phyloP scores from a whole-genome alignment of 2,329 filamentous ascomycete genomes.

The Sporothrix euskadiensis region DNA sequence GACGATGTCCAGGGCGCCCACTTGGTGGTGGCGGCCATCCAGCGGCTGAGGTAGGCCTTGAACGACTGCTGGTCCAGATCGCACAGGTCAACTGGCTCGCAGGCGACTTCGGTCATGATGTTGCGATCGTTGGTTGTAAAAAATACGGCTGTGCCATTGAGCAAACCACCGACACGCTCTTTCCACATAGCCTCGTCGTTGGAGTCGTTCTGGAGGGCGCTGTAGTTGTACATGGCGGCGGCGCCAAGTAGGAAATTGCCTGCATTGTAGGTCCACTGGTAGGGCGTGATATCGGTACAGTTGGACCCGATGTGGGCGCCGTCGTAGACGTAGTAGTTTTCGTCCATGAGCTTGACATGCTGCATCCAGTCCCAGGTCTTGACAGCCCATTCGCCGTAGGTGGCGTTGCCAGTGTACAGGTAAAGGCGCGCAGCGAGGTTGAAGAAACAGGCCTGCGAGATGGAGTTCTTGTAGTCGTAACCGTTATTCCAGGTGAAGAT shows the following conservation, averaged over 20 bases:
- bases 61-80: conserved; percentile 64
- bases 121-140: conserved; percentile 54
- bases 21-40: conserved; percentile 63
- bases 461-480: conserved; percentile 67
- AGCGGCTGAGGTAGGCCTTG: conserved; percentile 63
- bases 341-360: conserved; percentile 58
- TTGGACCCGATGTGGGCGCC: conserved; percentile 59
- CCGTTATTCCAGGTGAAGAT: conserved; percentile 81
- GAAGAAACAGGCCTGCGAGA: conserved; percentile 54
- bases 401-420: conserved; percentile 72
- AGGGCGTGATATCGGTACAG: conserved; percentile 58
- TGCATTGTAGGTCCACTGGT: conserved; percentile 70
- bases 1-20: conserved; percentile 62
- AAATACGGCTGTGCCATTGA: conserved; percentile 56
- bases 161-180: conserved; percentile 56
- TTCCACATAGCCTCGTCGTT: conserved; percentile 51
- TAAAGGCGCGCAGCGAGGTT: conserved; percentile 60
- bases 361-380: conserved; percentile 70
- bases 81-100: conserved; percentile 62
- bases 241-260: conserved; percentile 66
- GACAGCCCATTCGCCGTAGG: conserved; percentile 76
- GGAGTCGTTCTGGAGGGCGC: conserved; percentile 39
- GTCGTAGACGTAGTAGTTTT: conserved; percentile 61
- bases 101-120: conserved; percentile 66
- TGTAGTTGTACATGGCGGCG: conserved; percentile 69